Evolutionary conservation across 2,329 filamentous ascomycete genomes (phyloP).

Genomic region (Cordyceps sp.): DNA sequence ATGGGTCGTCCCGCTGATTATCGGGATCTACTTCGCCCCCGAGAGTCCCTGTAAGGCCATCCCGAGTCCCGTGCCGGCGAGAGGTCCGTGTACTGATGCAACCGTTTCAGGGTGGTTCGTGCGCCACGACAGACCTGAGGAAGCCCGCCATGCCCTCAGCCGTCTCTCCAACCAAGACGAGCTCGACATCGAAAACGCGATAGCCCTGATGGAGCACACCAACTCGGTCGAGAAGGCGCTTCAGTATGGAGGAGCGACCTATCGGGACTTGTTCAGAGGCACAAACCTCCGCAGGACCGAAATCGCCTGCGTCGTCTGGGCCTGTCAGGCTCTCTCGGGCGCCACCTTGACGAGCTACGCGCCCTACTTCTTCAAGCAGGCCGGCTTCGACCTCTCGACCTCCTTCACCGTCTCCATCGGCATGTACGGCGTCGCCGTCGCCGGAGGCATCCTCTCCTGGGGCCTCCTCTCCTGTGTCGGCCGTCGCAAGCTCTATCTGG

Average conservation of each 20-base stretch:
- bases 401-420: conserved; percentile 29
- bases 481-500: conserved; percentile 30
- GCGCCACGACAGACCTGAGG: conserved; percentile 20
- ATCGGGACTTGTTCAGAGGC: conserved; percentile 34
- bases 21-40: conserved; percentile 27
- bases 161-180: conserved; percentile 18
- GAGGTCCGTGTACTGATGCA: neutral
- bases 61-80: neutral
- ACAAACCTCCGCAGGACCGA: conserved; percentile 34
- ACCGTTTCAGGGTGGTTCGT: conserved; percentile 27
- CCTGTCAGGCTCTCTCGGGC: conserved; percentile 30
- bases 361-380: conserved; percentile 27
- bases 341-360: conserved; percentile 32
- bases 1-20: conserved; percentile 29
- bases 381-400: conserved; percentile 24
- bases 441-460: conserved; percentile 35
- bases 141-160: conserved; percentile 21
- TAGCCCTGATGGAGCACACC: conserved; percentile 38
- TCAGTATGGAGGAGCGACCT: conserved; percentile 22
- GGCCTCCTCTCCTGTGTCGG: conserved; percentile 29
- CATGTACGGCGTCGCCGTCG: conserved; percentile 30
- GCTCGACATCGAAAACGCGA: conserved; percentile 27
- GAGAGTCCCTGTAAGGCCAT: conserved; percentile 20
- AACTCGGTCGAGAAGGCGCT: conserved; percentile 28
- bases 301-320: conserved; percentile 30